A percentile compares a stretch with the other conserved stretches of the same genome.
Evolutionary conservation across 768 basidiomycete genomes (phyloP).

Genomic region (Gloeostereum incarnatum): DNA sequence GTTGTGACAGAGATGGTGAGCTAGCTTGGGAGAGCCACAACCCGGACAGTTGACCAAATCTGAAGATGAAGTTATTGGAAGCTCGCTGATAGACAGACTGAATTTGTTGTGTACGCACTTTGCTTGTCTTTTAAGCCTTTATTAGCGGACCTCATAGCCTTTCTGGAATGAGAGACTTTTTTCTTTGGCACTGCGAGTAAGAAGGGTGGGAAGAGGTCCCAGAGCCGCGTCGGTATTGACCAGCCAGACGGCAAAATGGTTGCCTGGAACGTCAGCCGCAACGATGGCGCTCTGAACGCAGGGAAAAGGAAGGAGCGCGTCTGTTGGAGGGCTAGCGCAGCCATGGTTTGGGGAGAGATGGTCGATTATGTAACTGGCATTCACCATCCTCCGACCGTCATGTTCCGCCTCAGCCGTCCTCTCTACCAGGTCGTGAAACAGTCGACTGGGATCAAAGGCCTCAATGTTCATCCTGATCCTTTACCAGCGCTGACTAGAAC

Average conservation of each 20-base stretch:
- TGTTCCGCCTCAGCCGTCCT: conserved; percentile 74
- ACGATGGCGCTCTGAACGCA: conserved; percentile 14
- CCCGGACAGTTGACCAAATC: conserved; percentile 89
- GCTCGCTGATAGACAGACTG: neutral
- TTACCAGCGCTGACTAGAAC: conserved; percentile 68
- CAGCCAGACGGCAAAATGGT: conserved; percentile 14
- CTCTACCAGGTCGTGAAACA: conserved; percentile 60
- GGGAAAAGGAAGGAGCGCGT: conserved; percentile 13
- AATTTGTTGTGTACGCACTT: conserved; percentile 50
- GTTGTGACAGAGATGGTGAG: conserved; percentile 76
- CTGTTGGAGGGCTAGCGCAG: conserved; percentile 25
- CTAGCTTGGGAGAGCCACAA: conserved; percentile 82
- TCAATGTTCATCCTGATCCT: conserved; percentile 77
- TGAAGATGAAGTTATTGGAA: conserved; percentile 20
- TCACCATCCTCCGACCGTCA: conserved; percentile 23
- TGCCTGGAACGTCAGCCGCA: no score
- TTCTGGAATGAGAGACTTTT: conserved; percentile 87
- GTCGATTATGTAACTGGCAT: conserved; percentile 4
- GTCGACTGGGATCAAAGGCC: conserved; percentile 82
- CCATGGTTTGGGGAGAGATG: conserved; percentile 21
- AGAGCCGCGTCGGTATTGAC: conserved; percentile 31
- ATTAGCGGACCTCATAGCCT: conserved; percentile 90
- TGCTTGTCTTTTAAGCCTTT: conserved; percentile 93
- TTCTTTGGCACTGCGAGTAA: conserved; percentile 91
- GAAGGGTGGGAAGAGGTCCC: conserved; percentile 80